A percentile compares a stretch with the other conserved stretches of the same genome.
Conservation (phyloP, 495 filamentous ascomycete genomes). For the Penicillium macrosclerotiorum region DNA sequence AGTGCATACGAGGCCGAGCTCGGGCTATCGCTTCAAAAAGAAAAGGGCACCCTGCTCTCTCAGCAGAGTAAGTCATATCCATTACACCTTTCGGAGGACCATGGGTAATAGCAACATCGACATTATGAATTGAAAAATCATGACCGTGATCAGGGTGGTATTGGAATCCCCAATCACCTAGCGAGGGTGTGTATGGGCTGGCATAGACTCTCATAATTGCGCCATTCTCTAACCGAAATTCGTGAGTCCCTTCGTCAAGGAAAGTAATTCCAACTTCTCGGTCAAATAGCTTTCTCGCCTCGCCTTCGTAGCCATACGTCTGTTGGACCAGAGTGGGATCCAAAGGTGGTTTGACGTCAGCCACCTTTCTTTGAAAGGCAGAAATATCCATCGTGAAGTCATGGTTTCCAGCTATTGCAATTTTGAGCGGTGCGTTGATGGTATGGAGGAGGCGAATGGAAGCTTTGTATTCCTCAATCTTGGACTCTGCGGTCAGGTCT, state of each 20-base stretch:
- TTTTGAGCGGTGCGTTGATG: slow-evolving; percentile 60
- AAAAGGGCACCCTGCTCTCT: slow-evolving; percentile 53
- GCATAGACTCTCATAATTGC: slow-evolving; percentile 61
- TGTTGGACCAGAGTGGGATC: slow-evolving; percentile 24
- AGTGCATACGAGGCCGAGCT: slow-evolving; percentile 58
- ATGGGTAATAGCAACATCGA: slow-evolving; percentile 67
- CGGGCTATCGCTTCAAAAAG: slow-evolving; percentile 56
- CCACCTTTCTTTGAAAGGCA: slow-evolving; percentile 30
- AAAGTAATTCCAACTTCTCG: slow-evolving; percentile 50
- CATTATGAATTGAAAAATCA: slow-evolving; percentile 41
- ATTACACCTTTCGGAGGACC: slow-evolving; percentile 60
- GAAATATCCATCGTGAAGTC: slow-evolving; percentile 61
- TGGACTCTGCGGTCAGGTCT: slow-evolving; percentile 61
- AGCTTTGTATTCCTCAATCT: slow-evolving; percentile 49
- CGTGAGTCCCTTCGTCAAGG: slow-evolving; percentile 59
- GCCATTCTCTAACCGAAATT: slow-evolving; percentile 55
- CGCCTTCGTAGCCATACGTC: slow-evolving; percentile 31
- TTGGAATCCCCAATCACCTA: slow-evolving; percentile 56
- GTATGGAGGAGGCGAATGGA: slow-evolving; percentile 47
- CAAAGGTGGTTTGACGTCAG: slow-evolving; percentile 20
- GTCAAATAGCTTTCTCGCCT: slow-evolving; percentile 25
- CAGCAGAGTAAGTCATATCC: slow-evolving; percentile 36
- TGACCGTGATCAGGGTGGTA: slow-evolving; percentile 50
- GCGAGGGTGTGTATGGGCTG: slow-evolving; percentile 62
- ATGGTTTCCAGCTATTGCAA: slow-evolving; percentile 75